phyloP scores from a whole-genome alignment of 148 eudicot genomes.

The Dysphania ambrosioides region DNA sequence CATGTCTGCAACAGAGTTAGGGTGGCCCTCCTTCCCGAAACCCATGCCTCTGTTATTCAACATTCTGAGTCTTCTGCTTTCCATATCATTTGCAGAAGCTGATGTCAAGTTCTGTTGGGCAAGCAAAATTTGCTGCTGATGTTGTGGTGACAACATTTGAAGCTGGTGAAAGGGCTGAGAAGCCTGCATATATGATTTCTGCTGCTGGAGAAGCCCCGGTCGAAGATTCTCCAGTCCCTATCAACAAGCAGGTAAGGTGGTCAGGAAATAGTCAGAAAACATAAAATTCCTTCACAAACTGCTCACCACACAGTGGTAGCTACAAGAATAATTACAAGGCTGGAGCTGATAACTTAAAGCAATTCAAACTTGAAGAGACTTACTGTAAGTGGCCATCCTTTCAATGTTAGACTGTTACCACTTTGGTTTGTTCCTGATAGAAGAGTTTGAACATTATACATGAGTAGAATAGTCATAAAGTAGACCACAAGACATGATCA shows the following conservation, averaged over 20 bases:
- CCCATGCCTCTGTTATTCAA: constrained; percentile 44
- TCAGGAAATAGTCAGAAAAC: neutral
- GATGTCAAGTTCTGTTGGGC: constrained; percentile 68
- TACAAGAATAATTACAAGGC: neutral
- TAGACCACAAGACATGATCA: neutral
- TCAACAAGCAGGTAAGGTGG: neutral
- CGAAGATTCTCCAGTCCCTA: constrained; percentile 68
- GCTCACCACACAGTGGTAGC: neutral
- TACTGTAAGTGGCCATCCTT: constrained; percentile 86
- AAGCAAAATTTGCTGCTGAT: constrained; percentile 61
- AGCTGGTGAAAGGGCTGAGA: constrained; percentile 66
- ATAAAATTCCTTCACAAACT: too few relatives aligned
- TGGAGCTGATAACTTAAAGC: neutral
- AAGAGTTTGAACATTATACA: constrained; percentile 14
- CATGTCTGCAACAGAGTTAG: constrained; percentile 44
- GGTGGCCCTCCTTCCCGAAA: constrained; percentile 56
- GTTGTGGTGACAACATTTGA: constrained; percentile 60
- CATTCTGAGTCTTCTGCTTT: constrained; percentile 62
- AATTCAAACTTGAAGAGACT: constrained; percentile 27
- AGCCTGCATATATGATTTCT: constrained; percentile 59
- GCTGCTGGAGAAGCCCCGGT: constrained; percentile 65
- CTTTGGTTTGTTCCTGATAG: constrained; percentile 61
- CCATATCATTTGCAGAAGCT: constrained; percentile 49
- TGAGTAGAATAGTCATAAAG: constrained; percentile 20
- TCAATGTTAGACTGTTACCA: constrained; percentile 59